These are phyloP conservation scores for Microcyclospora tardicrescens DNA, from an alignment of 2,329 filamentous ascomycete species.

Conservation along the genomic window DNA sequence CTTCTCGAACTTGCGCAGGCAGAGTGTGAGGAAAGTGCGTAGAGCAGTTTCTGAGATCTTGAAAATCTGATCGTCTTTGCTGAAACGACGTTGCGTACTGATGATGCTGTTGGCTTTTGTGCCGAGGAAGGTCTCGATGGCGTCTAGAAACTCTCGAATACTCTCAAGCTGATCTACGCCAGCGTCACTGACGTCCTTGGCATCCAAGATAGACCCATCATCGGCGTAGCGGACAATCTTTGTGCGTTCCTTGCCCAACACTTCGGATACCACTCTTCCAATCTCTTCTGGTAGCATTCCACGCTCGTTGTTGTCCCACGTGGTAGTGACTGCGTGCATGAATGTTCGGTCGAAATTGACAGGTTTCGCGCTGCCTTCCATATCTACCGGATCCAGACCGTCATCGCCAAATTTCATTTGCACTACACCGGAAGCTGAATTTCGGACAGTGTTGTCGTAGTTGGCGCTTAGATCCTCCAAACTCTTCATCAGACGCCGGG, in stretches of 20 bases:
- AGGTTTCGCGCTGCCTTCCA: conserved; percentile 87
- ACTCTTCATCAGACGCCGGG: conserved; percentile 92
- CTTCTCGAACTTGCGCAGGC: conserved; percentile 78
- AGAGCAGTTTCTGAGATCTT: conserved; percentile 56
- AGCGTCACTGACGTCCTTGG: conserved; percentile 46
- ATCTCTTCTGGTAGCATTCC: conserved; percentile 67
- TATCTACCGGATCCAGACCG: conserved; percentile 88
- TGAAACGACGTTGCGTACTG: conserved; percentile 13
- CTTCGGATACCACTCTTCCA: conserved; percentile 50
- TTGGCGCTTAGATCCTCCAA: conserved; percentile 85
- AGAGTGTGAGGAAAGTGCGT: conserved; percentile 73
- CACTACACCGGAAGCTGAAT: conserved; percentile 75
- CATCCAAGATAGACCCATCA: conserved; percentile 39
- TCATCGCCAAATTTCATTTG: conserved; percentile 98
- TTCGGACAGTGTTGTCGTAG: conserved; percentile 91
- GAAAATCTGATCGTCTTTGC: conserved; percentile 53
- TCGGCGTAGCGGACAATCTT: conserved; percentile 37
- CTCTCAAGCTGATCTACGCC: conserved; percentile 50
- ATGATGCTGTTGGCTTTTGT: conserved; percentile 18
- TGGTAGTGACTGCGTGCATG: conserved; percentile 62
- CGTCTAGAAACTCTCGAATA: conserved; percentile 66
- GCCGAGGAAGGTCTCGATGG: conserved; percentile 58
- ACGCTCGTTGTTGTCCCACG: conserved; percentile 64
- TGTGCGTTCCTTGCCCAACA: conserved; percentile 54
- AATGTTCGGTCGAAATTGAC: conserved; percentile 89